Evolutionary conservation across 805 yeast genomes (phyloP).

Genomic region (Naumovozyma castellii): DNA sequence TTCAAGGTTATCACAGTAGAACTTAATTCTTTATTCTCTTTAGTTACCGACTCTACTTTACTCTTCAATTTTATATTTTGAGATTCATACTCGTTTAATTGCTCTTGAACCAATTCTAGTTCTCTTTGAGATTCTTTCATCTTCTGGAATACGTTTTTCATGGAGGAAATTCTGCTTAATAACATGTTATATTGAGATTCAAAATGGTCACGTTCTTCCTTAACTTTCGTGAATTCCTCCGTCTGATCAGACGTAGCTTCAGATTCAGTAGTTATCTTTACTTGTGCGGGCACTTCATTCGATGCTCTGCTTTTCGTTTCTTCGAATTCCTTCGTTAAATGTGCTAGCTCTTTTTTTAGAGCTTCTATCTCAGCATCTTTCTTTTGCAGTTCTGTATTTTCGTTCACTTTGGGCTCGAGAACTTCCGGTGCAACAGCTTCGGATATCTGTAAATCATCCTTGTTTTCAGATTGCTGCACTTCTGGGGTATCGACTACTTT

Average conservation of each 20-base stretch:
- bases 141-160: slow-evolving; percentile 63
- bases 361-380: slow-evolving; percentile 4
- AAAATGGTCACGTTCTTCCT: slow-evolving; percentile 46
- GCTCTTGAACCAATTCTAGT: slow-evolving; percentile 45
- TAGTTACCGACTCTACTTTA: slow-evolving; percentile 26
- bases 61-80: slow-evolving; percentile 32
- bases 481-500: neutral
- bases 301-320: slow-evolving; percentile 1
- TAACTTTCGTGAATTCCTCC: slow-evolving; percentile 29
- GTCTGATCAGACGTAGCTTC: neutral
- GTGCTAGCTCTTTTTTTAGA: slow-evolving; percentile 3
- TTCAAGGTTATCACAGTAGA: slow-evolving; percentile 30
- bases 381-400: slow-evolving; percentile 1
- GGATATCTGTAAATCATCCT: no score
- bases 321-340: slow-evolving; percentile 5
- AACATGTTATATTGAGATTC: slow-evolving; percentile 54
- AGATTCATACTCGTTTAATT: slow-evolving; percentile 39
- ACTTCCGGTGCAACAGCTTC: no score
- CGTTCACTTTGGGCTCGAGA: neutral
- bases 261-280: neutral
- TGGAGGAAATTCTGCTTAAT: slow-evolving; percentile 54
- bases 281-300: slow-evolving; percentile 4
- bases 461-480: no score
- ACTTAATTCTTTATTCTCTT: slow-evolving; percentile 29
- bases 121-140: slow-evolving; percentile 65